phyloP scores from a whole-genome alignment of 1,284 basidiomycete genomes.

The Spongispora temasekensis region DNA sequence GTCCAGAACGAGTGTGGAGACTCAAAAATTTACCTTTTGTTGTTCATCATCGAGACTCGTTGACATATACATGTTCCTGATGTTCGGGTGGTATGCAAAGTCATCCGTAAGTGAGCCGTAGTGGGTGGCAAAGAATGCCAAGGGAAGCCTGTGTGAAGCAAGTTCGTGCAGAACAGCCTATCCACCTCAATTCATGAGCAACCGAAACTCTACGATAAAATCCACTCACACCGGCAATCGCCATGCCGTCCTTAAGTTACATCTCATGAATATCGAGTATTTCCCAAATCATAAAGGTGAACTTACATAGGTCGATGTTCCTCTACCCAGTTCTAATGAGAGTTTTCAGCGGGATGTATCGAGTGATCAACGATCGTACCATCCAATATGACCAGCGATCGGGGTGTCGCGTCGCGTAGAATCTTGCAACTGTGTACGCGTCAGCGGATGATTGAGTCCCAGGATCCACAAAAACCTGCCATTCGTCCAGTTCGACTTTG shows the following conservation, averaged over 20 bases:
- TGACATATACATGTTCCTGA: constrained; percentile 93
- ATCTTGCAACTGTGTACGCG: constrained; percentile 75
- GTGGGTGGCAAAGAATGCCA: constrained; percentile 87
- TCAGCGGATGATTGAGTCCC: not conserved
- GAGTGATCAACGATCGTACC: constrained; percentile 49
- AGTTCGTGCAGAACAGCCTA: constrained; percentile 91
- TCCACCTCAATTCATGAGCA: constrained; percentile 8
- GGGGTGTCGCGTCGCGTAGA: constrained; percentile 86
- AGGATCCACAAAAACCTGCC: constrained; percentile 45
- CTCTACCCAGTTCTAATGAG: constrained; percentile 79
- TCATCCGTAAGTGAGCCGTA: constrained; percentile 88
- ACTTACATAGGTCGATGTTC: constrained; percentile 81
- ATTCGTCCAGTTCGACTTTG: constrained; percentile 96
- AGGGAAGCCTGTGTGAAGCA: constrained; percentile 85
- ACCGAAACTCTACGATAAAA: not conserved
- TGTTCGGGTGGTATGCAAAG: constrained; percentile 89
- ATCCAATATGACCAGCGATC: constrained; percentile 92
- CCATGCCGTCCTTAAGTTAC: constrained; percentile 95
- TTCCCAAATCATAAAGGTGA: constrained; percentile 13
- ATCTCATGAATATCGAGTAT: constrained; percentile 15
- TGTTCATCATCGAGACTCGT: constrained; percentile 90
- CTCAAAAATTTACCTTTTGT: constrained; percentile 60
- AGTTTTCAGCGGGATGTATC: constrained; percentile 11
- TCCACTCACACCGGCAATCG: constrained; percentile 78
- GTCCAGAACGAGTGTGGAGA: not conserved